Percentiles rank a stretch among this genome's conserved stretches.
Evolutionary conservation across 257 asterid genomes (phyloP).

Genomic region (Salvia rosmarinus): DNA sequence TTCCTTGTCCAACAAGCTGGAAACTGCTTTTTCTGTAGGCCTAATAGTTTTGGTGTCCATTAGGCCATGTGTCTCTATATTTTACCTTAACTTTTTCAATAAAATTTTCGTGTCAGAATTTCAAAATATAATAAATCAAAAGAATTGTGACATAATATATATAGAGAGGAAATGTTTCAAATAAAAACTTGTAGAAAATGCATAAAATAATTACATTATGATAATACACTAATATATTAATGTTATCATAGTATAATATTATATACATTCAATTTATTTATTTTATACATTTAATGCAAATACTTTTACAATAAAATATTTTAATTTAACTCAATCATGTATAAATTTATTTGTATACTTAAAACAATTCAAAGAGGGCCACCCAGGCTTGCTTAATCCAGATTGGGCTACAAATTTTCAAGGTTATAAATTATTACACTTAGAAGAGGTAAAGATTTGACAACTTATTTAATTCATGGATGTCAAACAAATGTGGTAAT

Average conservation of each 20-base stretch:
- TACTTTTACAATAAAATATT: too few species aligned
- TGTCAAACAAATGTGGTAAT: conserved; percentile 24
- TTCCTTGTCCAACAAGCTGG: not conserved
- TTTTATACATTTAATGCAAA: too few species aligned
- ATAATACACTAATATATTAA: too few species aligned
- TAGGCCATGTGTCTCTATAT: not conserved
- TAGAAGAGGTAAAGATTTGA: conserved; percentile 11
- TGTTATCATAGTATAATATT: too few species aligned
- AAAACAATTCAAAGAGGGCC: conserved; percentile 22
- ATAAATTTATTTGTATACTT: too few species aligned
- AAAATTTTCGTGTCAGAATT: not conserved
- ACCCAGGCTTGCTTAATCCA: not conserved
- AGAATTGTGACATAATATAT: not conserved
- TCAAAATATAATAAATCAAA: not conserved
- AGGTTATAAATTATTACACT: conserved; percentile 29
- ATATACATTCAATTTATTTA: too few species aligned
- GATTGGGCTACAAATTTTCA: conserved; percentile 20
- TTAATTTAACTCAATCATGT: too few species aligned
- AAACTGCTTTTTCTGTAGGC: conserved; percentile 22
- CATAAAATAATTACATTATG: too few species aligned
- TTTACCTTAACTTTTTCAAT: not conserved
- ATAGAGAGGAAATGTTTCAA: too few species aligned
- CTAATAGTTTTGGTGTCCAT: conserved; percentile 16
- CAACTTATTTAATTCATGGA: too few species aligned
- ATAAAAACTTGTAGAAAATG: too few species aligned